Conservation (phyloP, 352 stramenopile species). For the Globisporangium takayamanum region DNA sequence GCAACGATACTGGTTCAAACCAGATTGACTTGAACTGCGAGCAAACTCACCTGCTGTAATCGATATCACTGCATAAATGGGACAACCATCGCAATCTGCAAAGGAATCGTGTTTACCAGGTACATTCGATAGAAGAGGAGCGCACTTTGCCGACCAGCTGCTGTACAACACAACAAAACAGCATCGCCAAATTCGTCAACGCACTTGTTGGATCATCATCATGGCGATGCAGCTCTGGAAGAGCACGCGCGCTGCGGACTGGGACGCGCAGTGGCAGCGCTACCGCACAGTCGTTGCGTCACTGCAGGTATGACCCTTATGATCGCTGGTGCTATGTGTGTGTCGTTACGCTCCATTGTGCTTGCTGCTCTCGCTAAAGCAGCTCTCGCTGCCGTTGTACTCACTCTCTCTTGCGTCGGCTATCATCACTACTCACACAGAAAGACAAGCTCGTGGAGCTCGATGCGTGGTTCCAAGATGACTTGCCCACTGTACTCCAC, state of each 20-base stretch:
- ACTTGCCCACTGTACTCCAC: slow-evolving; percentile 33
- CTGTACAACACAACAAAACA: neutral
- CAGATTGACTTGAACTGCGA: too few relatives aligned
- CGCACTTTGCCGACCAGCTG: neutral
- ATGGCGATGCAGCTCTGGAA: slow-evolving; percentile 21
- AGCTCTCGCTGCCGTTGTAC: neutral
- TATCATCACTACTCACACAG: slow-evolving; percentile 11
- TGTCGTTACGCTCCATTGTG: neutral
- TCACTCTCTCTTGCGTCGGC: too few relatives aligned
- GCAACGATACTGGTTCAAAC: too few relatives aligned
- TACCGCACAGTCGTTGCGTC: slow-evolving; percentile 38
- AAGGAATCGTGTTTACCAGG: too few relatives aligned
- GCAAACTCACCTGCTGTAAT: too few relatives aligned
- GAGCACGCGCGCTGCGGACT: slow-evolving; percentile 19
- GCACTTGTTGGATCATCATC: neutral
- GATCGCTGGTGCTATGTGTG: neutral
- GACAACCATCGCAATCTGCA: too few relatives aligned
- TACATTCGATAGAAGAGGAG: neutral
- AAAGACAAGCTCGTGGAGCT: slow-evolving; percentile 51
- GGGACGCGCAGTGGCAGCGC: slow-evolving; percentile 25
- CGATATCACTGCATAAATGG: too few relatives aligned
- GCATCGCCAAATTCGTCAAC: neutral
- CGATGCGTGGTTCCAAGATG: slow-evolving; percentile 48
- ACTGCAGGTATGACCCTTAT: slow-evolving; percentile 24
- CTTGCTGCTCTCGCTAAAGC: neutral